These are phyloP conservation scores for Hymenoscyphus albidus DNA, from an alignment of 2,329 filamentous ascomycete species.

Conservation along the genomic window DNA sequence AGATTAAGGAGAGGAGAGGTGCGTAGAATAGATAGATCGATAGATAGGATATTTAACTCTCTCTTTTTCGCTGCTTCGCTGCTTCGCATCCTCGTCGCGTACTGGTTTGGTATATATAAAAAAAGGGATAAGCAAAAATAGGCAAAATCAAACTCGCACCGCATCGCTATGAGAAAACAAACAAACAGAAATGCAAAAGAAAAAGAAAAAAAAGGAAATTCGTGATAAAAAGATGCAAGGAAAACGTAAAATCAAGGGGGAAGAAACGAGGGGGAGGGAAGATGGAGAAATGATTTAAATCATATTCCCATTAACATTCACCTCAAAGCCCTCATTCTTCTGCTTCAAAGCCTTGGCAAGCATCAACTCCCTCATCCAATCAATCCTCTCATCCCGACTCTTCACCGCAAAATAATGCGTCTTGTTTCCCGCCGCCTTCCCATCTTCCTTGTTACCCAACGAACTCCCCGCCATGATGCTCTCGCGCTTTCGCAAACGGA, in stretches of 20 bases:
- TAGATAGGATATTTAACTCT: neutral
- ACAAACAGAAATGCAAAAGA: neutral
- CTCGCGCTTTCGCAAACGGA: conserved; percentile 46
- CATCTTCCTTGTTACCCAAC: conserved; percentile 12
- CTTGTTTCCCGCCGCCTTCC: conserved; percentile 63
- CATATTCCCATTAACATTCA: conserved; percentile 77
- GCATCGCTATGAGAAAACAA: neutral
- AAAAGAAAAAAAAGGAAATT: neutral
- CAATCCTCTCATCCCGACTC: conserved; percentile 82
- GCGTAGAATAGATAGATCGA: neutral
- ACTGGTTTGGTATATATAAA: neutral
- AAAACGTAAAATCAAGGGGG: neutral
- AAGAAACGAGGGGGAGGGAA: neutral
- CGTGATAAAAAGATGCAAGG: neutral
- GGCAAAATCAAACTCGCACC: neutral
- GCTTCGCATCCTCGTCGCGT: neutral
- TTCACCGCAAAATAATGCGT: conserved; percentile 92
- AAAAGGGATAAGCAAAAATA: neutral
- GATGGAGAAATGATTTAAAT: conserved; percentile 42
- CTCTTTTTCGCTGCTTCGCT: neutral
- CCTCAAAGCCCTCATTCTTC: conserved; percentile 78
- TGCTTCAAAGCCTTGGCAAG: conserved; percentile 81
- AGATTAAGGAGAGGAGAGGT: neutral
- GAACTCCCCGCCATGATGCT: conserved; percentile 27
- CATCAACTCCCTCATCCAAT: conserved; percentile 96